Percentiles rank a stretch among this genome's conserved stretches.
Evolutionary conservation across 148 eudicot genomes (phyloP).

Genomic region (Silene latifolia): DNA sequence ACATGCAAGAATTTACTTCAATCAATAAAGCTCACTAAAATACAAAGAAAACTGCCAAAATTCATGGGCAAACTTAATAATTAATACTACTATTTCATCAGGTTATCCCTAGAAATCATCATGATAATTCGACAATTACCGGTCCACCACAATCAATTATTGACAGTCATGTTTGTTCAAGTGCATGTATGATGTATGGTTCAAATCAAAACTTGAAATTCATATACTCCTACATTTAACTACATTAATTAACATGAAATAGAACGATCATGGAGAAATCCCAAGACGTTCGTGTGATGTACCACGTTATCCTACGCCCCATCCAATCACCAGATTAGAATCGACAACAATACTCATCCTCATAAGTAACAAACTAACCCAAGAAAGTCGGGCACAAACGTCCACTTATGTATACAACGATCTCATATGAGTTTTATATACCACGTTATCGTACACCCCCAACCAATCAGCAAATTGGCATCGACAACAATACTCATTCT

Average conservation of each 20-base stretch:
- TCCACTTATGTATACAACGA: too few relatives aligned
- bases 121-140: neutral
- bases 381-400: too few relatives aligned
- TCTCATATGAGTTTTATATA: too few relatives aligned
- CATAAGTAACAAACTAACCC: too few relatives aligned
- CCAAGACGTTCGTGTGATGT: too few relatives aligned
- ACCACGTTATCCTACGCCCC: too few relatives aligned
- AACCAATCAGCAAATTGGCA: neutral
- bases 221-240: too few relatives aligned
- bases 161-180: neutral
- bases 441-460: neutral
- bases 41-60: slow-evolving; percentile 3
- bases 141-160: slow-evolving; percentile 8
- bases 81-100: neutral
- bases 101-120: neutral
- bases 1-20: neutral
- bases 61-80: neutral
- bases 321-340: too few relatives aligned
- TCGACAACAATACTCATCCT: too few relatives aligned
- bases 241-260: too few relatives aligned
- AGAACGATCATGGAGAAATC: too few relatives aligned
- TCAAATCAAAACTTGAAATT: neutral
- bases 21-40: neutral
- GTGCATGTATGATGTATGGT: neutral
- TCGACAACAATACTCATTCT: too few relatives aligned